phyloP scores from a whole-genome alignment of 257 asterid species.

The Lavandula angustifolia region DNA sequence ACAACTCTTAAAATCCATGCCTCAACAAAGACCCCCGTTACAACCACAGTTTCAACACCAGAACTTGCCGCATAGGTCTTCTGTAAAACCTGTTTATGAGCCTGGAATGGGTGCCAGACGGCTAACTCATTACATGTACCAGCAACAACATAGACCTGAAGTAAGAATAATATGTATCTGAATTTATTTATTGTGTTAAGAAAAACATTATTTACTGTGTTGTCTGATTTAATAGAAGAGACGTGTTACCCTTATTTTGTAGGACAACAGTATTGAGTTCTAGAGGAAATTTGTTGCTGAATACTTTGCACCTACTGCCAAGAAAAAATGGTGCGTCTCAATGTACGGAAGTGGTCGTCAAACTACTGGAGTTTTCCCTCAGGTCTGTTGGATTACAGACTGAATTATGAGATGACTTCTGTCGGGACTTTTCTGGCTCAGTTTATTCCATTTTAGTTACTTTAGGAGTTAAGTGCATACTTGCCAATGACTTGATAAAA shows the following conservation, averaged over 20 bases:
- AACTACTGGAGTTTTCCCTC: slow-evolving; percentile 90
- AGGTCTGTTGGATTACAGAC: slow-evolving; percentile 55
- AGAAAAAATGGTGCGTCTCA: slow-evolving; percentile 97
- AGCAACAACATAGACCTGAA: slow-evolving; percentile 94
- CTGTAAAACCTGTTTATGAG: slow-evolving; percentile 76
- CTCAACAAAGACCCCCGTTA: slow-evolving; percentile 74
- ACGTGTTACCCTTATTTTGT: slow-evolving; percentile 32
- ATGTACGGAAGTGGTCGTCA: slow-evolving; percentile 98
- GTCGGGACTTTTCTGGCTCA: slow-evolving; percentile 20
- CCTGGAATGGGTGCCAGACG: slow-evolving; percentile 98
- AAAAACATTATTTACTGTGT: background rate
- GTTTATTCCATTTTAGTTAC: slow-evolving; percentile 30
- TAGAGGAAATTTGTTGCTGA: slow-evolving; percentile 93
- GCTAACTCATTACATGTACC: slow-evolving; percentile 92
- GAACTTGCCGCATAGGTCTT: slow-evolving; percentile 60
- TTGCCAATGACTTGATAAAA: slow-evolving; percentile 10
- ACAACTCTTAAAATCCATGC: slow-evolving; percentile 68
- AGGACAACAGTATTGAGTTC: slow-evolving; percentile 88
- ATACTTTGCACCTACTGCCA: slow-evolving; percentile 87
- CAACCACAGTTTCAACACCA: slow-evolving; percentile 70
- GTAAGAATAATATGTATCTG: slow-evolving; percentile 41
- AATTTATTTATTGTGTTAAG: background rate
- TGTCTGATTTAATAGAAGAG: slow-evolving; percentile 17
- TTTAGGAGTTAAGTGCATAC: background rate
- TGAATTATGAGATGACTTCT: slow-evolving; percentile 18